A percentile compares a stretch with the other conserved stretches of the same genome.
These are phyloP conservation scores for Martiniozyma abietophila DNA, from an alignment of 805 yeast genomes.

Conservation along the genomic window DNA sequence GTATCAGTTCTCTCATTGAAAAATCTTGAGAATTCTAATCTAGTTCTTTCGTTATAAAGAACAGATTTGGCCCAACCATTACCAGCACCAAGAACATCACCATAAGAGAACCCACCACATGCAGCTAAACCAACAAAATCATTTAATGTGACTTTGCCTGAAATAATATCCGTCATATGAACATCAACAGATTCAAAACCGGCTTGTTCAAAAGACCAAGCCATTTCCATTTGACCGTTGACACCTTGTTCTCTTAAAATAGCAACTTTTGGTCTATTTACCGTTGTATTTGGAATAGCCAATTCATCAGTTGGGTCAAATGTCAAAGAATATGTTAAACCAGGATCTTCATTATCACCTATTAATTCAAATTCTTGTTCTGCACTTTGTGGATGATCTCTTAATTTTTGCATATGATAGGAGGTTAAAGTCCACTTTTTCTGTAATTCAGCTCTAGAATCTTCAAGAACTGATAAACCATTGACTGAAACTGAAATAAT, in stretches of 20 bases:
- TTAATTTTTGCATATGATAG: slow-evolving; percentile 76
- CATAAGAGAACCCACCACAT: slow-evolving; percentile 98
- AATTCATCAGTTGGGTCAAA: slow-evolving; percentile 50
- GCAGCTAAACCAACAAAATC: slow-evolving; percentile 92
- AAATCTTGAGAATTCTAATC: slow-evolving; percentile 67
- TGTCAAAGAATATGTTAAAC: slow-evolving; percentile 72
- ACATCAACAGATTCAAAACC: slow-evolving; percentile 93
- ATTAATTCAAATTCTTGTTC: slow-evolving; percentile 75
- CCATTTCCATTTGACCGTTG: slow-evolving; percentile 97
- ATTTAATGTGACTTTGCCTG: slow-evolving; percentile 61
- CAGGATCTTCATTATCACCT: slow-evolving; percentile 79
- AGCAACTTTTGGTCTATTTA: slow-evolving; percentile 81
- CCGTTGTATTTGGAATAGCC: slow-evolving; percentile 26
- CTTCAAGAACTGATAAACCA: slow-evolving; percentile 36
- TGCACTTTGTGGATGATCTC: slow-evolving; percentile 91
- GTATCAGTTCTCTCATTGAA: slow-evolving; percentile 85
- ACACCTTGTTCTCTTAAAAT: slow-evolving; percentile 98
- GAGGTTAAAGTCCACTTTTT: slow-evolving; percentile 84
- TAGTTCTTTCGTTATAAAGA: slow-evolving; percentile 67
- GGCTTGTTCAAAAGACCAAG: slow-evolving; percentile 90
- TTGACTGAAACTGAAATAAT: slow-evolving; percentile 38
- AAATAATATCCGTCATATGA: slow-evolving; percentile 87
- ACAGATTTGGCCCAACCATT: slow-evolving; percentile 99
- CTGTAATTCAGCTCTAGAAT: slow-evolving; percentile 64
- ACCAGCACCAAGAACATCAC: slow-evolving; percentile 98